Evolutionary conservation across 2,329 filamentous ascomycete species (phyloP).

Genomic region (Arachnopeziza araneosa): DNA sequence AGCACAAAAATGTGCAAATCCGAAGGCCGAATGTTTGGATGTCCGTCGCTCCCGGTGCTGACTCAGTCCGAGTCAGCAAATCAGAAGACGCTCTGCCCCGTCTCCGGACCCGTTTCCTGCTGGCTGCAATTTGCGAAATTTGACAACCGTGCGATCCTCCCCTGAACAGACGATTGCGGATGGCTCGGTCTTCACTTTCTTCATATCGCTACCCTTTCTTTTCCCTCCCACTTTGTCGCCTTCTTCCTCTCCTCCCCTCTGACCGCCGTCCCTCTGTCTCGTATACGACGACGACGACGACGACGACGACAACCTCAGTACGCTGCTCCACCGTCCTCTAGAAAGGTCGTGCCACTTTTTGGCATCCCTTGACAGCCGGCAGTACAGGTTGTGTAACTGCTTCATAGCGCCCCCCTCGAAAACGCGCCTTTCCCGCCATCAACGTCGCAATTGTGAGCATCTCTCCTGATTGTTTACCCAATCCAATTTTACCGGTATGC

Average conservation of each 20-base stretch:
- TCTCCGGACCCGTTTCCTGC: neutral
- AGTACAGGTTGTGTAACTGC: neutral
- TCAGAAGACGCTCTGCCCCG: neutral
- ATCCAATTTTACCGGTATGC: neutral
- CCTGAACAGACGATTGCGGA: neutral
- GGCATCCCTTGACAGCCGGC: neutral
- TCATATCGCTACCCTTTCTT: neutral
- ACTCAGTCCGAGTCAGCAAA: neutral
- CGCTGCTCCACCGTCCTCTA: neutral
- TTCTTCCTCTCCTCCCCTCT: neutral
- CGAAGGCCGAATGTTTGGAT: neutral
- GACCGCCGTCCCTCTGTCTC: too few relatives aligned
- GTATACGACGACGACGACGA: too few relatives aligned
- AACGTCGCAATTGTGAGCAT: neutral
- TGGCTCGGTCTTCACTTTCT: neutral
- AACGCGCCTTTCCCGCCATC: neutral
- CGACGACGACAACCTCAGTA: too few relatives aligned
- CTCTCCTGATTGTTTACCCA: neutral
- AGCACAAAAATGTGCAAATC: neutral
- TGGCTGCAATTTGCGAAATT: neutral
- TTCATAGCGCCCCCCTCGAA: neutral
- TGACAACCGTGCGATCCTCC: neutral
- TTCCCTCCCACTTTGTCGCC: neutral
- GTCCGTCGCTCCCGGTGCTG: neutral
- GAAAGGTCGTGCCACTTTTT: neutral